These are phyloP conservation scores for Blastobotrys petasosporus DNA, from an alignment of 1,139 yeast genomes.

Conservation along the genomic window DNA sequence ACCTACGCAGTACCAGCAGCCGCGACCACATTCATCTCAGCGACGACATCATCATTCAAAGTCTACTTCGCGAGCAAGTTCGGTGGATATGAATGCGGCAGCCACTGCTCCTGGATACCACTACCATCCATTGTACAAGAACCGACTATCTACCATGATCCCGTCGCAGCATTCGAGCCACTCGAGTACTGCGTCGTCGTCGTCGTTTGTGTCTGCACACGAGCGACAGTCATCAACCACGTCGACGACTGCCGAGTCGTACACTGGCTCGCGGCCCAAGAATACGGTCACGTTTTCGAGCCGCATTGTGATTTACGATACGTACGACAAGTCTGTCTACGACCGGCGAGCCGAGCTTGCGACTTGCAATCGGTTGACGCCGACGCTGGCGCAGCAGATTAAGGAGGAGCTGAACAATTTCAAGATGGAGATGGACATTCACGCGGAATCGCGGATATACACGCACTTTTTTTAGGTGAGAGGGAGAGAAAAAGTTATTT, in stretches of 20 bases:
- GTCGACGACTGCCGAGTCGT: neutral
- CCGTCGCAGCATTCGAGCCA: slow-evolving; percentile 14
- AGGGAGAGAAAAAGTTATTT: neutral
- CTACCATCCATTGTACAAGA: slow-evolving; percentile 23
- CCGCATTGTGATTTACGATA: slow-evolving; percentile 77
- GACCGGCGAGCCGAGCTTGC: slow-evolving; percentile 93
- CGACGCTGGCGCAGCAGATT: slow-evolving; percentile 79
- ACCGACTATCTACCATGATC: slow-evolving; percentile 18
- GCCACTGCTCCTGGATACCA: slow-evolving; percentile 3
- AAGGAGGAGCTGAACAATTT: slow-evolving; percentile 77
- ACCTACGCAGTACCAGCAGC: slow-evolving; percentile 5
- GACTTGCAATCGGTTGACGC: slow-evolving; percentile 89
- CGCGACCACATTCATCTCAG: neutral
- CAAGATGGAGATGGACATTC: slow-evolving; percentile 69
- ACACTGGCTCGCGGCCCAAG: neutral
- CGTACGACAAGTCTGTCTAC: slow-evolving; percentile 77
- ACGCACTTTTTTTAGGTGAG: slow-evolving; percentile 65
- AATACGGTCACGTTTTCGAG: slow-evolving; percentile 67
- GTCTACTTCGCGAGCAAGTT: slow-evolving; percentile 7
- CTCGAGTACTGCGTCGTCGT: slow-evolving; percentile 16
- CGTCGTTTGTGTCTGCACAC: slow-evolving; percentile 12
- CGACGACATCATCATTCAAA: neutral
- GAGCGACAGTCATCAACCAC: slow-evolving; percentile 3
- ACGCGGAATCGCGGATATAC: slow-evolving; percentile 66
- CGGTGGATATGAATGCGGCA: slow-evolving; percentile 1